A percentile compares a stretch with the other conserved stretches of the same genome.
phyloP scores from a whole-genome alignment of 257 asterid genomes.

The Solanum appendiculatum region DNA sequence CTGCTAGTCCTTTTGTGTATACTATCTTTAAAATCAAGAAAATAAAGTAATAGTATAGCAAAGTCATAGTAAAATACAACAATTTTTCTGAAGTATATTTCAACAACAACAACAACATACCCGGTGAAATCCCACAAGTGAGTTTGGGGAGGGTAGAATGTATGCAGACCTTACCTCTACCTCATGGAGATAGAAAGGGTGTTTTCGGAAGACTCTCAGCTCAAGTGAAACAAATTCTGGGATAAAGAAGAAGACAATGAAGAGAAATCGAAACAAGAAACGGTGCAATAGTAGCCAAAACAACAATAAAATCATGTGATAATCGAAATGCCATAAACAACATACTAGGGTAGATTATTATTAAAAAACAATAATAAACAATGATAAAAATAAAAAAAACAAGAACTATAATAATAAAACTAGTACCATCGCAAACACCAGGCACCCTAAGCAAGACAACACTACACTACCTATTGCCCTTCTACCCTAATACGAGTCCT shows the following conservation, averaged over 20 bases:
- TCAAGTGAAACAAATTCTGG: neutral
- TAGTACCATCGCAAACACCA: neutral
- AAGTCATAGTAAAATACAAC: neutral
- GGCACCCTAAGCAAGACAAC: neutral
- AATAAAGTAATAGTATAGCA: neutral
- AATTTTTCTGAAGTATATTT: neutral
- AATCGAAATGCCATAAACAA: neutral
- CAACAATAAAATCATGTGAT: neutral
- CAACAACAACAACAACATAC: neutral
- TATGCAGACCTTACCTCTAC: neutral
- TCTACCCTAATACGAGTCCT: neutral
- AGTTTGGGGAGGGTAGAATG: neutral
- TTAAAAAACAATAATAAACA: neutral
- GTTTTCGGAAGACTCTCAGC: neutral
- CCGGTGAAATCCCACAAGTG: neutral
- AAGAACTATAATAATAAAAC: neutral
- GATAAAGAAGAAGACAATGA: neutral
- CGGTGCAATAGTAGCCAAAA: neutral
- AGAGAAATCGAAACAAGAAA: neutral
- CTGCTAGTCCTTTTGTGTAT: neutral
- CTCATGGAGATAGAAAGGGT: neutral
- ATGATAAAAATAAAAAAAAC: neutral
- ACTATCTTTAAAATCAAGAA: neutral
- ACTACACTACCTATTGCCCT: neutral
- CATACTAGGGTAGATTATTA: neutral